A percentile compares a stretch with the other conserved stretches of the same genome.
Evolutionary conservation across 1,284 basidiomycete species (phyloP).

Genomic region (Papiliotrema laurentii): DNA sequence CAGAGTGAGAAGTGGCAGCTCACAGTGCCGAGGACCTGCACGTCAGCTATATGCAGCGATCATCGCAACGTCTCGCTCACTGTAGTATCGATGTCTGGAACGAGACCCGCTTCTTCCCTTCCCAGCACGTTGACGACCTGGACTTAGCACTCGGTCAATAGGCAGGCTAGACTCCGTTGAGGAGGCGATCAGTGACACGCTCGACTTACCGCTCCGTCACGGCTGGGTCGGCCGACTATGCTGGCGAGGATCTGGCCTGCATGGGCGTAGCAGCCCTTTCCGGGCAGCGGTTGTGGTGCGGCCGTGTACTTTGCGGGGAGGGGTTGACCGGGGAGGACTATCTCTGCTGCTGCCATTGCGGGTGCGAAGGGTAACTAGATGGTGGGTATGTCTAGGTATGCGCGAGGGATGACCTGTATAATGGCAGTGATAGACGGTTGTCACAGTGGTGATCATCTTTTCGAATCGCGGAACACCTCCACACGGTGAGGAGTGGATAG

Average conservation of each 20-base stretch:
- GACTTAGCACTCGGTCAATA: not conserved
- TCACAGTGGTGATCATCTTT: not conserved
- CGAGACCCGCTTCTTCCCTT: slow-evolving; percentile 38
- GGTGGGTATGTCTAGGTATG: not conserved
- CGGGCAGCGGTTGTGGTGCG: slow-evolving; percentile 57
- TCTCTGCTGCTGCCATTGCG: slow-evolving; percentile 30
- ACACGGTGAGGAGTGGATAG: not conserved
- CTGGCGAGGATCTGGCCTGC: slow-evolving; percentile 66
- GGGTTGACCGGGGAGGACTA: slow-evolving; percentile 77
- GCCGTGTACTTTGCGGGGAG: slow-evolving; percentile 57
- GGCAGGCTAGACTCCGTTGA: not conserved
- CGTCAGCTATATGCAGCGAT: slow-evolving; percentile 1
- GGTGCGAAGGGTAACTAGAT: not conserved
- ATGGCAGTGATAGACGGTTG: not conserved
- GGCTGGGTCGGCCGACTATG: slow-evolving; percentile 61
- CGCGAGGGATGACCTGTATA: not conserved
- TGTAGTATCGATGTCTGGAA: slow-evolving; percentile 47
- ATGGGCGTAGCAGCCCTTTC: slow-evolving; percentile 64
- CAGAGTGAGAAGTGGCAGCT: not conserved
- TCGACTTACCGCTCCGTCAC: slow-evolving; percentile 61
- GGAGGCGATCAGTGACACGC: not conserved
- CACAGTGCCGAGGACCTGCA: slow-evolving; percentile 40
- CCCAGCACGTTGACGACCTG: slow-evolving; percentile 42
- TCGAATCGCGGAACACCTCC: not conserved
- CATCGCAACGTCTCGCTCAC: slow-evolving; percentile 21